Conservation (phyloP, 208 protist species). For the Leishmania martiniquensis region DNA sequence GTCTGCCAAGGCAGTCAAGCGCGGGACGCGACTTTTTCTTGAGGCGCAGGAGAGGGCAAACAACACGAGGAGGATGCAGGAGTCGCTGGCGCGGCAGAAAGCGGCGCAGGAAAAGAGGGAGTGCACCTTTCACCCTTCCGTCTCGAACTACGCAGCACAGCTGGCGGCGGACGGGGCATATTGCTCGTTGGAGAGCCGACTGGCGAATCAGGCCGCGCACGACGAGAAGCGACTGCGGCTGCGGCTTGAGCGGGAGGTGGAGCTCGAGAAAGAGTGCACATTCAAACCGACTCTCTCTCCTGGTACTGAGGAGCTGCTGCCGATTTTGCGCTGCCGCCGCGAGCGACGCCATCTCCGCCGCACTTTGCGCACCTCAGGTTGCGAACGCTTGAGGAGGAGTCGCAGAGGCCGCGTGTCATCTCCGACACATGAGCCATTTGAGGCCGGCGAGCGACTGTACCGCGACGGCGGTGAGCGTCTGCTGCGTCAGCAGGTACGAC, state of each 20-base stretch:
- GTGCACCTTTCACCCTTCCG: constrained; percentile 67
- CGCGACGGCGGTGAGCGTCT: constrained; percentile 72
- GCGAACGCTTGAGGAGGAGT: not conserved
- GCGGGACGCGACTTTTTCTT: constrained; percentile 63
- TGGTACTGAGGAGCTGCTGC: constrained; percentile 40
- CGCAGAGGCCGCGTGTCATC: not conserved
- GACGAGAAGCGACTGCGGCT: constrained; percentile 42
- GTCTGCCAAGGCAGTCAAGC: constrained; percentile 41
- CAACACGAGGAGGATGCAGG: constrained; percentile 23
- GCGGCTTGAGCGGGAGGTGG: constrained; percentile 39
- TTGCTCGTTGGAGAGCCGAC: constrained; percentile 37
- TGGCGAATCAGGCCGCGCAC: constrained; percentile 26
- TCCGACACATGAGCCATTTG: constrained; percentile 43
- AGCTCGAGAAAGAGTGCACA: constrained; percentile 39
- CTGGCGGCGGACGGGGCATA: constrained; percentile 32
- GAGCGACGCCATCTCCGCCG: constrained; percentile 1
- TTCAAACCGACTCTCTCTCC: constrained; percentile 64
- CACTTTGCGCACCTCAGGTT: not conserved
- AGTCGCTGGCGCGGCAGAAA: constrained; percentile 24
- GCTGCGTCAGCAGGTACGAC: constrained; percentile 78
- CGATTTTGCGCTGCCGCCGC: constrained; percentile 21
- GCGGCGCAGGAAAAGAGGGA: constrained; percentile 33
- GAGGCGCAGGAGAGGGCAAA: constrained; percentile 27
- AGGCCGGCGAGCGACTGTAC: constrained; percentile 71
- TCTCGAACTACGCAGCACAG: constrained; percentile 49